These are phyloP conservation scores for Saccharomyces hybrid DNA, from an alignment of 1,139 yeast species.

Conservation along the genomic window DNA sequence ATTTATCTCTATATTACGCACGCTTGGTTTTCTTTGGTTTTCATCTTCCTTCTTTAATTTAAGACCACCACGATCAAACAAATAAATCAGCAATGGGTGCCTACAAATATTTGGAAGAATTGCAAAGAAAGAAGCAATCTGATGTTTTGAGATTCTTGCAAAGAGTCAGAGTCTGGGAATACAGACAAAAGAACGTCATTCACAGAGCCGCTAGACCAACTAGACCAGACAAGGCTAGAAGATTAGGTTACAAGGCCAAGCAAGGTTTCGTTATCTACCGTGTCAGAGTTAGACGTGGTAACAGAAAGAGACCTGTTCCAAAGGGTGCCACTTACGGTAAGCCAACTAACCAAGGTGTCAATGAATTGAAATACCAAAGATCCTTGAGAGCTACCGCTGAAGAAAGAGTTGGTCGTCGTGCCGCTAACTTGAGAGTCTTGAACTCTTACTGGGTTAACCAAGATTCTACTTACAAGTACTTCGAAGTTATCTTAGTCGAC, in stretches of 20 bases:
- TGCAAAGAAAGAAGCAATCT: constrained; percentile 99
- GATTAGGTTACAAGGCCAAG: constrained; percentile 99
- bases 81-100: constrained; percentile 71
- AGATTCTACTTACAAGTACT: constrained; percentile 99
- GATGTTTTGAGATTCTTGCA: constrained; percentile 97
- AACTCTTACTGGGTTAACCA: constrained; percentile 99
- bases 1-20: too few relatives aligned
- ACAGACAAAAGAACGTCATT: constrained; percentile 97
- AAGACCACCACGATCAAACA: neutral
- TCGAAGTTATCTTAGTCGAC: constrained; percentile 92
- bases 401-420: constrained; percentile 99
- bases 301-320: constrained; percentile 99
- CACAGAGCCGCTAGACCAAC: constrained; percentile 99
- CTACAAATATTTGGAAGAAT: constrained; percentile 98
- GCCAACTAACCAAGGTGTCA: constrained; percentile 99
- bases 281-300: constrained; percentile 99
- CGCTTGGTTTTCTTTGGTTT: too few relatives aligned
- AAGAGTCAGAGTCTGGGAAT: constrained; percentile 99
- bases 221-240: constrained; percentile 99
- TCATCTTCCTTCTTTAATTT: too few relatives aligned
- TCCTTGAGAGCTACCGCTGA: constrained; percentile 97
- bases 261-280: constrained; percentile 99
- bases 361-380: constrained; percentile 99
- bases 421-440: constrained; percentile 97
- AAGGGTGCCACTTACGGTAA: constrained; percentile 99